Percentiles rank a stretch among this genome's conserved stretches.
Evolutionary conservation across 345 rosid genomes (phyloP).

Genomic region (Eucalyptus tenuipes): DNA sequence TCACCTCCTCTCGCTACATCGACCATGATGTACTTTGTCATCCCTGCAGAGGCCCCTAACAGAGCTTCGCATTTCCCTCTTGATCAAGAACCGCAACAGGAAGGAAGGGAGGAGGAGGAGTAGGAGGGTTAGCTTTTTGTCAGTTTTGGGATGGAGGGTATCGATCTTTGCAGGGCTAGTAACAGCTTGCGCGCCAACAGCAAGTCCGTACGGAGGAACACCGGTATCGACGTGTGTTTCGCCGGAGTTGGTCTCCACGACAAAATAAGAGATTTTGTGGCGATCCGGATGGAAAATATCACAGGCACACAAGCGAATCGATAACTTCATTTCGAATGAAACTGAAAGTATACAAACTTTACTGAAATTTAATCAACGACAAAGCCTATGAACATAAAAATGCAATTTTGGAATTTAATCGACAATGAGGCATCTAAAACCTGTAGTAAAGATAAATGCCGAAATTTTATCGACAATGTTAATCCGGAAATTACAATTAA

Average conservation of each 20-base stretch:
- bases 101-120: not conserved
- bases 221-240: not conserved
- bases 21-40: not conserved
- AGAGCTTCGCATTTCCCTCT: not conserved
- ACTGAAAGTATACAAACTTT: too few relatives aligned
- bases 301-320: too few relatives aligned
- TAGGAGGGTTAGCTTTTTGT: not conserved
- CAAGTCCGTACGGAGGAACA: slow-evolving; percentile 19
- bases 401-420: too few relatives aligned
- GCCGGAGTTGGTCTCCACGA: too few relatives aligned
- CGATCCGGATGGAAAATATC: too few relatives aligned
- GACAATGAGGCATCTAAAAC: accelerated
- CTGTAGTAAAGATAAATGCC: too few relatives aligned
- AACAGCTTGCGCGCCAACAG: slow-evolving; percentile 7
- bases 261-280: too few relatives aligned
- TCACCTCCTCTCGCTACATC: not conserved
- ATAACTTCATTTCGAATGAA: too few relatives aligned
- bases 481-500: not conserved
- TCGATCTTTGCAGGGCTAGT: slow-evolving; percentile 20
- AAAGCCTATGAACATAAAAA: too few relatives aligned
- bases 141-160: not conserved
- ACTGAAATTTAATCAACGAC: too few relatives aligned
- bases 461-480: too few relatives aligned
- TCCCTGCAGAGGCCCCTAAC: not conserved
- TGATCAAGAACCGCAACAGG: not conserved